These are phyloP conservation scores for Heliosperma pusillum DNA, from an alignment of 148 eudicot species.

Conservation along the genomic window DNA sequence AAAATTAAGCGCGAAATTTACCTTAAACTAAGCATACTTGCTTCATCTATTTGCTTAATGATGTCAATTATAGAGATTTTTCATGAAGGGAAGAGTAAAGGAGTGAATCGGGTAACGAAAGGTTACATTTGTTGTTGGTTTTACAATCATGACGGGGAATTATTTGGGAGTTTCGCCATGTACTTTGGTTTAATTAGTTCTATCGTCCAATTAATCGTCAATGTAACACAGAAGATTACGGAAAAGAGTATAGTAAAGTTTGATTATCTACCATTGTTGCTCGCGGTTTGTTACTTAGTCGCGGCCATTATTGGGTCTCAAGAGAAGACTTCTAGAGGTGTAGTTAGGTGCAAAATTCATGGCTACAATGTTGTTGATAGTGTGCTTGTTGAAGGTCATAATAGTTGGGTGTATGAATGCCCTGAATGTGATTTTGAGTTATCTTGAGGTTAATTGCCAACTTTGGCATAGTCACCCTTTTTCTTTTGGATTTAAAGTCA, in stretches of 20 bases:
- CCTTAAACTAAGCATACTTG: constrained; percentile 7
- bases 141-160: too few species aligned
- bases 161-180: constrained; percentile 19
- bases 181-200: constrained; percentile 31
- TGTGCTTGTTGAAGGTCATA: constrained; percentile 7
- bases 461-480: too few species aligned
- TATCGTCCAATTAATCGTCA: constrained; percentile 14
- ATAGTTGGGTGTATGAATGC: constrained; percentile 12
- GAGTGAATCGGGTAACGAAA: constrained; percentile 16
- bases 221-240: not conserved
- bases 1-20: constrained; percentile 9
- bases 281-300: constrained; percentile 17
- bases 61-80: constrained; percentile 15
- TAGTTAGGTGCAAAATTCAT: constrained; percentile 2
- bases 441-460: too few species aligned
- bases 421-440: constrained; percentile 3
- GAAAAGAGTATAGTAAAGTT: constrained; percentile 11
- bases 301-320: constrained; percentile 5
- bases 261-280: constrained; percentile 25
- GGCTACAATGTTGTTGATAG: constrained; percentile 7
- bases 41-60: constrained; percentile 20
- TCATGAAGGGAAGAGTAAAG: constrained; percentile 7
- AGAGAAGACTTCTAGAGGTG: not conserved
- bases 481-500: too few species aligned
- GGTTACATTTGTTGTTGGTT: too few species aligned